Percentiles rank a stretch among this genome's conserved stretches.
Conservation (phyloP, 2,329 filamentous ascomycete genomes). For the Cladosporium sp. region DNA sequence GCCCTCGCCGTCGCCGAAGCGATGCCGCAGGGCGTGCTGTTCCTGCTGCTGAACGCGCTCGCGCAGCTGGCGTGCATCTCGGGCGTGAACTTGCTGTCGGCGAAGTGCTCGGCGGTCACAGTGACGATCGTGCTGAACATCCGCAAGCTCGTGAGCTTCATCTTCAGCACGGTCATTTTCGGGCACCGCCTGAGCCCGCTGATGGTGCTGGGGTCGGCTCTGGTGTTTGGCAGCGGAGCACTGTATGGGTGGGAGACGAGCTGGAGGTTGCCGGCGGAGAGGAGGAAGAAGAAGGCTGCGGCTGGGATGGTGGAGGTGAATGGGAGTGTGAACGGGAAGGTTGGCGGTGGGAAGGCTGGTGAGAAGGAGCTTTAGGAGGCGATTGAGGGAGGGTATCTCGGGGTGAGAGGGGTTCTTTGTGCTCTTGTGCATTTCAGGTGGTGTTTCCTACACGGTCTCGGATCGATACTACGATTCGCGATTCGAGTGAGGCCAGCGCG, state of each 20-base stretch:
- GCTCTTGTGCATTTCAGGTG: too few species aligned
- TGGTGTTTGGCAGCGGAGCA: slow-evolving; percentile 88
- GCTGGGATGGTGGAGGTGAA: neutral
- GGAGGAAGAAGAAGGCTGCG: slow-evolving; percentile 12
- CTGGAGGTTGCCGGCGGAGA: slow-evolving; percentile 37
- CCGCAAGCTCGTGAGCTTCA: slow-evolving; percentile 82
- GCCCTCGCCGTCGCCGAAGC: slow-evolving; percentile 6
- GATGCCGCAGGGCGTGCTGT: slow-evolving; percentile 63
- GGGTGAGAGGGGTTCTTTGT: too few species aligned
- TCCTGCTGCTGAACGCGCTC: slow-evolving; percentile 67
- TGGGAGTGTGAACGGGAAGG: neutral
- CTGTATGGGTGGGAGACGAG: slow-evolving; percentile 74
- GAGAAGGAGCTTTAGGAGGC: neutral
- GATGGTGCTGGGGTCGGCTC: slow-evolving; percentile 70
- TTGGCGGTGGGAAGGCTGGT: too few species aligned
- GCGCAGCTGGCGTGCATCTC: slow-evolving; percentile 95
- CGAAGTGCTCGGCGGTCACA: slow-evolving; percentile 81
- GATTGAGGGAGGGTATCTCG: too few species aligned
- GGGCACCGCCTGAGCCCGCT: slow-evolving; percentile 72
- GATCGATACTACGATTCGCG: too few species aligned
- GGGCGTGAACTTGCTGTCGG: slow-evolving; percentile 88
- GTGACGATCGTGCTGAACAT: slow-evolving; percentile 97
- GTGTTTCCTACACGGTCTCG: too few species aligned
- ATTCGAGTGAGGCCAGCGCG: too few species aligned
- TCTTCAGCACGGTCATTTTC: slow-evolving; percentile 90